A percentile compares a stretch with the other conserved stretches of the same genome.
phyloP scores from a whole-genome alignment of 768 basidiomycete species.

The Termitomyces sp. region DNA sequence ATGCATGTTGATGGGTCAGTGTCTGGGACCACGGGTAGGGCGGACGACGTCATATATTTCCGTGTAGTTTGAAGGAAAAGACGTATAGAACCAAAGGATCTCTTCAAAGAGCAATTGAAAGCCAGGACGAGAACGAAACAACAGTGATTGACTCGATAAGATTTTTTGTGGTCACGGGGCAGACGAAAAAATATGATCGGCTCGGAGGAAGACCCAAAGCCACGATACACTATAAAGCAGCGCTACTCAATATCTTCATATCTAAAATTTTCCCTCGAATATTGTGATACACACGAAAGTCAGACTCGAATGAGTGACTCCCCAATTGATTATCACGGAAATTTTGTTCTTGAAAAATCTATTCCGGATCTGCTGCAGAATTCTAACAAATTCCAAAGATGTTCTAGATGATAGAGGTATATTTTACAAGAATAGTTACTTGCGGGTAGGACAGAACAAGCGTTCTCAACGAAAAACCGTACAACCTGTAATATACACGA shows the following conservation, averaged over 20 bases:
- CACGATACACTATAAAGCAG: too few relatives aligned
- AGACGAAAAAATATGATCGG: conserved; percentile 4
- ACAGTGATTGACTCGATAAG: conserved; percentile 14
- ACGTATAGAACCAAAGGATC: conserved; percentile 7
- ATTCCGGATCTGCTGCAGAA: not conserved
- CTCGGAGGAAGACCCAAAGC: conserved; percentile 3
- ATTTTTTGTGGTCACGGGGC: conserved; percentile 16
- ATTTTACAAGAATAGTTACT: not conserved
- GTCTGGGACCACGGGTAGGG: conserved; percentile 27
- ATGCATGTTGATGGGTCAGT: conserved; percentile 62
- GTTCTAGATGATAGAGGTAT: not conserved
- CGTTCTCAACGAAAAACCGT: not conserved
- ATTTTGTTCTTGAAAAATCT: too few relatives aligned
- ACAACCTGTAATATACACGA: too few relatives aligned
- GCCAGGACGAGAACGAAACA: conserved; percentile 14
- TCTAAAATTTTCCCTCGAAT: too few relatives aligned
- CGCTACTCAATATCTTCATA: too few relatives aligned
- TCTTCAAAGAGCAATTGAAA: conserved; percentile 14
- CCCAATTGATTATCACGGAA: too few relatives aligned
- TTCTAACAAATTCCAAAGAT: not conserved
- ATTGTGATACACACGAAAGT: too few relatives aligned
- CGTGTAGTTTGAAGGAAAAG: not conserved
- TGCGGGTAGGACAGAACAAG: too few relatives aligned
- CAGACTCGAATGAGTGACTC: too few relatives aligned
- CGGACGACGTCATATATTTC: conserved; percentile 20